Evolutionary conservation across 2,329 filamentous ascomycete species (phyloP), one percentile per base, ranked within the genome.

Genomic region (Botrytis porri): DNA sequence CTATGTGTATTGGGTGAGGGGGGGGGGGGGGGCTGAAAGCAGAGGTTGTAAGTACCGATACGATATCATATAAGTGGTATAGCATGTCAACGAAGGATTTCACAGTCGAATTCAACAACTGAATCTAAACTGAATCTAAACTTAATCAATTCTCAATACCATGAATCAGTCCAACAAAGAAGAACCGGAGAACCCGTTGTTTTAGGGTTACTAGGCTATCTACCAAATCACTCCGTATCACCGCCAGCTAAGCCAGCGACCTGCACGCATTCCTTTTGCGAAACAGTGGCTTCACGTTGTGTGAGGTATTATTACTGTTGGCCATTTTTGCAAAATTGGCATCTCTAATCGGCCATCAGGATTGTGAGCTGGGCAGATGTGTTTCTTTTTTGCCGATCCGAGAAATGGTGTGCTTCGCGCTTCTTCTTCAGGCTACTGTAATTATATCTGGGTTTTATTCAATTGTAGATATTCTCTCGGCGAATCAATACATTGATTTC

Each of bases 181-280:
- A 61, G 22, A 57, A 29, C n/a, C 59, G 22, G 32, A 14, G n/a
- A 66, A 20, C 32, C 69, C 69, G n/a, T 71, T 43, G 45, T 35
- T 57, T 41, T 65, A n/a, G 43, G 43, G 45, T 71, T 60, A 35
- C 39, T 41, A 39, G 59, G 3, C 35, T 35, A 48, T 70, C 57
- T 41, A 70, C 41, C 41, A 67, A 67, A 54, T 18, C 41, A 39
- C 51, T 60, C 70, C 62, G 62, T 67, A 72, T 60, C 54, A 59
- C 62, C 70, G 25, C 70, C 70, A 72, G 51, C 70, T 51, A 61
- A 72, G 70, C 63, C 70, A 69, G 29, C 25, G n/a, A 69, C 14
- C 62, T 69, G 70, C 70, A 67, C n/a, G 39, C 45, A 43, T 59
- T 59, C 63, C 70, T 51, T 60, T 48, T 72, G 51, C 39, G 51